A percentile compares a stretch with the other conserved stretches of the same genome.
phyloP scores from a whole-genome alignment of 441 rosid species.

The Arabidopsis lyrata region DNA sequence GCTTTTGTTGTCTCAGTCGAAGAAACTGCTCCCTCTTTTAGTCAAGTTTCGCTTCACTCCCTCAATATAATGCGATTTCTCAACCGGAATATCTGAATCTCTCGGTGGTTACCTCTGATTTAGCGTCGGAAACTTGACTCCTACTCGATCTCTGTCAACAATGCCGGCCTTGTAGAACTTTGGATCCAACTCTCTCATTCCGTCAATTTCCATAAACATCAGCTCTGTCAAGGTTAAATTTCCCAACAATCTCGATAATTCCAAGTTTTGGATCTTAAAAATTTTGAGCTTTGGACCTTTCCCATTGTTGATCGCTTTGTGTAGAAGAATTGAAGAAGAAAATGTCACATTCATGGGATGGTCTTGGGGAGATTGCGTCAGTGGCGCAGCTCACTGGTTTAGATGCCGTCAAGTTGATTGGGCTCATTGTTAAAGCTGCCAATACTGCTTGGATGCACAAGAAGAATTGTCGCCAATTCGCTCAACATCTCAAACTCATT shows the following conservation, averaged over 20 bases:
- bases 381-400: conserved; percentile 84
- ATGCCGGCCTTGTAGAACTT: conserved; percentile 26
- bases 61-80: neutral
- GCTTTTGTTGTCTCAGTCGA: conserved; percentile 34
- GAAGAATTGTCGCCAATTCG: conserved; percentile 94
- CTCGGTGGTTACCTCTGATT: conserved; percentile 2
- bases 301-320: neutral
- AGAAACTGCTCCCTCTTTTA: conserved; percentile 37
- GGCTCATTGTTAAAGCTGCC: conserved; percentile 84
- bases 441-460: conserved; percentile 93
- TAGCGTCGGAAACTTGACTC: conserved; percentile 16
- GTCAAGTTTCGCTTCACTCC: conserved; percentile 31
- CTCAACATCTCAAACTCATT: conserved; percentile 89
- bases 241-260: conserved; percentile 5
- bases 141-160: conserved; percentile 21
- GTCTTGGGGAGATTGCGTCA: conserved; percentile 81
- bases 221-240: conserved; percentile 20
- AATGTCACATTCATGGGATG: conserved; percentile 80
- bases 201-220: neutral
- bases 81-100: conserved; percentile 16
- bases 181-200: conserved; percentile 17
- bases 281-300: no score
- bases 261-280: conserved; percentile 10
- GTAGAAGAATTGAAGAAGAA: neutral
- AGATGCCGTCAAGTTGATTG: conserved; percentile 85